Base-by-base conservation (phyloP, 106 monocot genomes). In the Acanthochlamys bracteata region DNA sequence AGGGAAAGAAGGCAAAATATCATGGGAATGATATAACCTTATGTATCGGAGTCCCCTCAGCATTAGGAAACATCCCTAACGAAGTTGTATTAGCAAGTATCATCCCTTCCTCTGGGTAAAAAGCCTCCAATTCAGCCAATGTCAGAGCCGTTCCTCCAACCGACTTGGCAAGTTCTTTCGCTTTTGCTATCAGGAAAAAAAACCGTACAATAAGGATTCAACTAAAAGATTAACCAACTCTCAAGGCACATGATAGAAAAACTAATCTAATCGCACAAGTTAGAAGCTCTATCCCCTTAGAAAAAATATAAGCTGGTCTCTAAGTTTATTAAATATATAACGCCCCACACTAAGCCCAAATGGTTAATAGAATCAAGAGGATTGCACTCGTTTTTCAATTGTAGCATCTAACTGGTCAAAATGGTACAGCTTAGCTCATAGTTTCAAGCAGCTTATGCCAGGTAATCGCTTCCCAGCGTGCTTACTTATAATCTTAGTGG, bases 51-150 rank as follows among this genome's bases (percentile, higher is more conserved):
- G 82, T 96, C 33, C 72, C 82, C 67, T 96, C 74, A 65, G 84
- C 69, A 71, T 82, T 91, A 55, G 96, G 96, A 46, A 88, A 55
- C 96, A 96, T 96, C 61, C 96, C 96, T 16, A 96, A 68, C 13
- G 91, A 88, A 45, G 96, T 85, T 39, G 91, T 86, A 60, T 91
- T 96, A 46, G 96, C 90, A 71, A 96, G 82, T 60, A 96, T 70
- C 72, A 82, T 87, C 41, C 84, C 87, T n/a, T 75, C 71, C 59
- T 87, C 90, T 52, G 84, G 90, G 60, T 78, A 67, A 75, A 82
- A 95, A 60, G 41, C 87, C 73, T 84, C 84, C 62, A 96, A 66
- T 58, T 96, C 90, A 20, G 71, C 26, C 41, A 91, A 82, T 39
- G 79, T 74, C 57, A 96, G 55, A 59, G 96, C 84, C 17, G 76